These are phyloP conservation scores for Penicillium desertorum DNA, from an alignment of 495 filamentous ascomycete genomes.

Conservation along the genomic window DNA sequence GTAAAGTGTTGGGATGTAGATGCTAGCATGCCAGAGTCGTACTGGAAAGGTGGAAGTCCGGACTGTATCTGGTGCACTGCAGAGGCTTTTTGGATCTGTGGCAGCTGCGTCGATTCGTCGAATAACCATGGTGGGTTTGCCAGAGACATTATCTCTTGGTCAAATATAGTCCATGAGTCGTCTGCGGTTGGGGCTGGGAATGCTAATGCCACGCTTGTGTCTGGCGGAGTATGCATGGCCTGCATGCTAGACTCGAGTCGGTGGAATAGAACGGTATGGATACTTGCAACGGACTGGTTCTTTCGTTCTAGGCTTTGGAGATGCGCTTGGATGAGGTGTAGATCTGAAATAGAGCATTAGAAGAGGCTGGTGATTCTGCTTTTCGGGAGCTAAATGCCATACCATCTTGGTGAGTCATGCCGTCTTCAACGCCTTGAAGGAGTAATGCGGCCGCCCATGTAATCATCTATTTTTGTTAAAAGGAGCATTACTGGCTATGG, in stretches of 20 bases:
- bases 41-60: background rate
- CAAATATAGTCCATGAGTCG: slow-evolving; percentile 42
- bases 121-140: slow-evolving; percentile 36
- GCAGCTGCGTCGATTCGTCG: slow-evolving; percentile 20
- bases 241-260: slow-evolving; percentile 39
- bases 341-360: slow-evolving; percentile 22
- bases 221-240: slow-evolving; percentile 41
- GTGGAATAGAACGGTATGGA: slow-evolving; percentile 35
- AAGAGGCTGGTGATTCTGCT: background rate
- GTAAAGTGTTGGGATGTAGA: background rate
- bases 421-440: slow-evolving; percentile 41
- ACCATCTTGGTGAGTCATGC: slow-evolving; percentile 42
- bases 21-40: background rate
- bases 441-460: slow-evolving; percentile 44
- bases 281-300: slow-evolving; percentile 32
- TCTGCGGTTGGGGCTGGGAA: slow-evolving; percentile 27
- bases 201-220: slow-evolving; percentile 25
- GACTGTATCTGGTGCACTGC: background rate
- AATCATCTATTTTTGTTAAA: slow-evolving; percentile 33
- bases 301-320: slow-evolving; percentile 34
- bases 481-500: background rate
- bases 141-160: slow-evolving; percentile 40
- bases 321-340: slow-evolving; percentile 37
- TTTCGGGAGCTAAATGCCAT: slow-evolving; percentile 1
- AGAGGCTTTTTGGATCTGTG: slow-evolving; percentile 7